These are phyloP conservation scores for Daphne laureola DNA, from an alignment of 441 rosid genomes.

Conservation along the genomic window DNA sequence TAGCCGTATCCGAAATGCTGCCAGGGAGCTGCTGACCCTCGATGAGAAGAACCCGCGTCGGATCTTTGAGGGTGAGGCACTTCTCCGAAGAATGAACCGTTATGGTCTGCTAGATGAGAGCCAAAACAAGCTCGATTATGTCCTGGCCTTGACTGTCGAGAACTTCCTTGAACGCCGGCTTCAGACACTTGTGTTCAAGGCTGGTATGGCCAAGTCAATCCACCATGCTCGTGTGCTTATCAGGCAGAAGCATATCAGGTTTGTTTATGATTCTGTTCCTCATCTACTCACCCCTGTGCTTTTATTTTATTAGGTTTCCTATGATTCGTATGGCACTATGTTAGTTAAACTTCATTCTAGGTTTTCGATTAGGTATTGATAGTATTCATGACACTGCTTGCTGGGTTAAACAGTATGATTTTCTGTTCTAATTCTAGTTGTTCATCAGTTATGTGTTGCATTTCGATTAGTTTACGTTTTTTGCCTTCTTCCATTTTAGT, in stretches of 20 bases:
- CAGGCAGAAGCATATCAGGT: slow-evolving; percentile 84
- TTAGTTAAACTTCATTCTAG: not conserved
- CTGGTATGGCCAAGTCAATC: slow-evolving; percentile 81
- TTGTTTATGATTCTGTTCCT: not conserved
- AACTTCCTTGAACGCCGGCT: slow-evolving; percentile 74
- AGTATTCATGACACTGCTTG: too few species aligned
- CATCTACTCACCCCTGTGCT: slow-evolving; percentile 11
- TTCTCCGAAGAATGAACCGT: slow-evolving; percentile 64
- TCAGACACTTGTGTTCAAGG: slow-evolving; percentile 65
- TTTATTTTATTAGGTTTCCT: slow-evolving; percentile 8
- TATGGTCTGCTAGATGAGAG: slow-evolving; percentile 58
- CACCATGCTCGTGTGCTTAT: slow-evolving; percentile 85
- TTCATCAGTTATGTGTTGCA: too few species aligned
- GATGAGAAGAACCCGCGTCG: slow-evolving; percentile 81
- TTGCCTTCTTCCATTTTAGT: too few species aligned
- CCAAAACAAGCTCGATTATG: slow-evolving; percentile 82
- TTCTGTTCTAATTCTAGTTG: not conserved
- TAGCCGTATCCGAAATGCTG: slow-evolving; percentile 74
- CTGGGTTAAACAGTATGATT: too few species aligned
- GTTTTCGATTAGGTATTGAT: not conserved
- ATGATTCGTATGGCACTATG: slow-evolving; percentile 17
- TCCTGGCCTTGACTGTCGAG: slow-evolving; percentile 71
- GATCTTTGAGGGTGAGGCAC: slow-evolving; percentile 80
- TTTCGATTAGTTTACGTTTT: too few species aligned
- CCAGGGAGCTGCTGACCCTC: slow-evolving; percentile 64